Conservation (phyloP, 2,329 filamentous ascomycete genomes). For the Aspergillus novoparasiticus region DNA sequence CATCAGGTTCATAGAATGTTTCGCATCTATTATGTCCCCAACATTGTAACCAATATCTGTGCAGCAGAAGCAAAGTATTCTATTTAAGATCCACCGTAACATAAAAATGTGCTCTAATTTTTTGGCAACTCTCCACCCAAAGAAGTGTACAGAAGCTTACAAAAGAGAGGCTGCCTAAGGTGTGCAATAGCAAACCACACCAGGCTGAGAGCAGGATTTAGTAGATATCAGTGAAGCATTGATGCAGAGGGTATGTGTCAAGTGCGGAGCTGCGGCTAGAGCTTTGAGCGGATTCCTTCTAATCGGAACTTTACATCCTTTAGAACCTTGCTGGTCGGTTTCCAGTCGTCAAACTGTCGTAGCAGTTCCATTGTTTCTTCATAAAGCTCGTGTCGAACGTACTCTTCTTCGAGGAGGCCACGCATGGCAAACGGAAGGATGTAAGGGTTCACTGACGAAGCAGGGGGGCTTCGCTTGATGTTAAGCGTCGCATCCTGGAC, state of each 20-base stretch:
- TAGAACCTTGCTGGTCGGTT: slow-evolving; percentile 81
- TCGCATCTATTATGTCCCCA: background rate
- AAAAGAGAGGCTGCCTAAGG: background rate
- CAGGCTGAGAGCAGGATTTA: background rate
- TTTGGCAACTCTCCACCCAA: background rate
- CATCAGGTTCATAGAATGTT: background rate
- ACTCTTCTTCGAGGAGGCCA: slow-evolving; percentile 86
- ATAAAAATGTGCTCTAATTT: background rate
- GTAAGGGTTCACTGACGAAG: slow-evolving; percentile 71
- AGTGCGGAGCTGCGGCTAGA: slow-evolving; percentile 45
- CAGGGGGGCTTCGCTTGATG: slow-evolving; percentile 52
- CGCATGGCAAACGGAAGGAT: slow-evolving; percentile 95
- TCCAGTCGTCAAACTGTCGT: slow-evolving; percentile 92
- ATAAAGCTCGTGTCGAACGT: slow-evolving; percentile 78
- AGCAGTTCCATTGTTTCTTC: slow-evolving; percentile 77
- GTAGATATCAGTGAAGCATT: background rate
- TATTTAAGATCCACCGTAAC: background rate
- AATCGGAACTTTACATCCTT: slow-evolving; percentile 96
- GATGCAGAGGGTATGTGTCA: background rate
- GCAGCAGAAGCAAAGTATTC: slow-evolving; percentile 4
- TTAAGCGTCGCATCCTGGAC: slow-evolving; percentile 53
- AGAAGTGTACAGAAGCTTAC: background rate
- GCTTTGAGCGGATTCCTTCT: slow-evolving; percentile 85
- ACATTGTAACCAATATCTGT: background rate
- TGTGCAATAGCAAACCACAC: background rate